Base-by-base conservation (phyloP, 2,329 filamentous ascomycete genomes). In the Venturia pyrina region DNA sequence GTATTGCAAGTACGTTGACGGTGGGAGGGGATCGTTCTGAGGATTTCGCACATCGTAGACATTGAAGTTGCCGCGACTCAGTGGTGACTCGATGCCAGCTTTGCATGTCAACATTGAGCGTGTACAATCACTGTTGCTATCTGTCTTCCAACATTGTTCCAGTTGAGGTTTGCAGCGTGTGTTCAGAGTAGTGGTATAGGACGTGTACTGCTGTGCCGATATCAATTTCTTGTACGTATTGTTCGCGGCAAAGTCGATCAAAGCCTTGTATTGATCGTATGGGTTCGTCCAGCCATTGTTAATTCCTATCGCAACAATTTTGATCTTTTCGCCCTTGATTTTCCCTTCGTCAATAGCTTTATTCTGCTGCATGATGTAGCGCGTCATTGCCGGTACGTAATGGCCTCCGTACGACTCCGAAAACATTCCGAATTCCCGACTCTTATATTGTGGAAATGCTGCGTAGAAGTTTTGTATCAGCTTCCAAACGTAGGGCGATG, bases 201-300 rank as follows among this genome's bases (percentile, higher is more conserved):
- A 67, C 13, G 69, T 70, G 46, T 75, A 70, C 53, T 75, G 70
- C 2, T 74, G 69, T 7, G 68, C 67, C 21, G 73, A 73, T 70
- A 81, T 80, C 28, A 81, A 70, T 19, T 73, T 70, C 34, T 75
- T 75, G 70, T 81, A 81, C 19, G 75, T 70, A 66, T 77, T 76
- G 65, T 72, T 72, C 61, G 70, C 69, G 28, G 68, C 70, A 63
- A 71, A 76, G 63, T 75, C 71, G 37, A 75, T 70, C 59, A 74
- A 72, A 5, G 71, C 68, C 7, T 79, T 76, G 64, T 79, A 77
- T 68, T 81, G 79, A 2, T 74, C 71, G 17, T 72, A 71, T 10
- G 78, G 73, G 68, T 86, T 83, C 66, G 83, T 79, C 75, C 81
- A 84, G 34, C 82, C 83, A 70, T 86, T 86, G 73, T 84, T 81